Conservation (phyloP, 139 green algal species). For the Picochlorum sp. region DNA sequence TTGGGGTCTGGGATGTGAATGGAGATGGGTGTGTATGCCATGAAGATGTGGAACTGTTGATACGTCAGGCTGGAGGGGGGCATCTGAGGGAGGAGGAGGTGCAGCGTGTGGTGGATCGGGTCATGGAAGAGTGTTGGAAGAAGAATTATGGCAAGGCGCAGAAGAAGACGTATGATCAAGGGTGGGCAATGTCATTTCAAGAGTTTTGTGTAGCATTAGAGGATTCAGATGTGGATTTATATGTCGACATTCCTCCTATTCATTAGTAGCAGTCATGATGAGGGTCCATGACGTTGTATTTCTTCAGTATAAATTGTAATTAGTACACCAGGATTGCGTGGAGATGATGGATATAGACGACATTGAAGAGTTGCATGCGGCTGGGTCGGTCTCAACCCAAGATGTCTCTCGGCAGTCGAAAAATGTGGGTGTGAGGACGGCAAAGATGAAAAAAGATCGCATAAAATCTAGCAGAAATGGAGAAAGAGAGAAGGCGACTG, state of each 20-base stretch:
- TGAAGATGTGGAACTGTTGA: slow-evolving; percentile 76
- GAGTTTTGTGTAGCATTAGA: slow-evolving; percentile 19
- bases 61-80: slow-evolving; percentile 70
- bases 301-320: background rate
- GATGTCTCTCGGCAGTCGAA: background rate
- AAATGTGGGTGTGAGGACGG: background rate
- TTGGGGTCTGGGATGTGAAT: slow-evolving; percentile 46
- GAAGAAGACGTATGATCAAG: too few relatives aligned
- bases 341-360: slow-evolving; percentile 19
- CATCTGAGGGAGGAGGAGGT: slow-evolving; percentile 61
- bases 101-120: slow-evolving; percentile 32
- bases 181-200: background rate
- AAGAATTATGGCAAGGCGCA: background rate
- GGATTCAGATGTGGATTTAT: slow-evolving; percentile 8
- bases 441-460: too few relatives aligned
- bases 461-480: background rate
- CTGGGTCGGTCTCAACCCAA: background rate
- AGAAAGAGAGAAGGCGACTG: background rate
- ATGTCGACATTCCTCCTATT: slow-evolving; percentile 15
- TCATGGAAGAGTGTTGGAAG: slow-evolving; percentile 1
- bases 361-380: slow-evolving; percentile 18
- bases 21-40: slow-evolving; percentile 51
- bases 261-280: background rate
- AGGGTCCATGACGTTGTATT: background rate
- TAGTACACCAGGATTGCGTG: too few relatives aligned